Evolutionary conservation across 371 early-diverging fungal species (phyloP).

Genomic region (Batrachochytrium dendrobatidis): DNA sequence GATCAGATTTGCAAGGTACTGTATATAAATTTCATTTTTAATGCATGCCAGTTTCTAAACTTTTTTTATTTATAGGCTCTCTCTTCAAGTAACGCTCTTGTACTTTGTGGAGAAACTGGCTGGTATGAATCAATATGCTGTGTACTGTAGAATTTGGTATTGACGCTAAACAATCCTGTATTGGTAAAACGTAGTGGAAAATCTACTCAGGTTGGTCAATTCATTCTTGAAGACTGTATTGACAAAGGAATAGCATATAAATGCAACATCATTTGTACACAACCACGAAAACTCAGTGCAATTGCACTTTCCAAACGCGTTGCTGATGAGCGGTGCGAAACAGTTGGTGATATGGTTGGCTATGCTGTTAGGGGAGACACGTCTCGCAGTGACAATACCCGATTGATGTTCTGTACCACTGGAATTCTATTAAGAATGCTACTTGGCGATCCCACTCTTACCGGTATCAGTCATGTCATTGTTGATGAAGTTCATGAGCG

Average conservation of each 20-base stretch:
- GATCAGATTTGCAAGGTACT: conserved; percentile 45
- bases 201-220: conserved; percentile 43
- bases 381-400: conserved; percentile 27
- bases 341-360: conserved; percentile 33
- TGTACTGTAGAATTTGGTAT: background rate
- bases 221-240: conserved; percentile 36
- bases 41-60: background rate
- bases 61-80: background rate
- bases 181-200: conserved; percentile 20
- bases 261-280: conserved; percentile 36
- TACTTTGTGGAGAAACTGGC: conserved; percentile 53
- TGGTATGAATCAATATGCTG: conserved; percentile 33
- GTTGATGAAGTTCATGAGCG: conserved; percentile 66
- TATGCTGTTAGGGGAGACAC: conserved; percentile 52
- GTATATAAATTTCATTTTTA: background rate
- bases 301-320: conserved; percentile 47
- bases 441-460: conserved; percentile 34
- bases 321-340: conserved; percentile 13
- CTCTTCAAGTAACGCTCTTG: background rate
- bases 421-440: conserved; percentile 54
- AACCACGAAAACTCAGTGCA: conserved; percentile 44
- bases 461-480: conserved; percentile 38
- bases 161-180: background rate
- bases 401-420: conserved; percentile 53
- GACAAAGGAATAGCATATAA: conserved; percentile 8